Evolutionary conservation across 116 monocot species (phyloP).

Genomic region (Thalassia testudinum): DNA sequence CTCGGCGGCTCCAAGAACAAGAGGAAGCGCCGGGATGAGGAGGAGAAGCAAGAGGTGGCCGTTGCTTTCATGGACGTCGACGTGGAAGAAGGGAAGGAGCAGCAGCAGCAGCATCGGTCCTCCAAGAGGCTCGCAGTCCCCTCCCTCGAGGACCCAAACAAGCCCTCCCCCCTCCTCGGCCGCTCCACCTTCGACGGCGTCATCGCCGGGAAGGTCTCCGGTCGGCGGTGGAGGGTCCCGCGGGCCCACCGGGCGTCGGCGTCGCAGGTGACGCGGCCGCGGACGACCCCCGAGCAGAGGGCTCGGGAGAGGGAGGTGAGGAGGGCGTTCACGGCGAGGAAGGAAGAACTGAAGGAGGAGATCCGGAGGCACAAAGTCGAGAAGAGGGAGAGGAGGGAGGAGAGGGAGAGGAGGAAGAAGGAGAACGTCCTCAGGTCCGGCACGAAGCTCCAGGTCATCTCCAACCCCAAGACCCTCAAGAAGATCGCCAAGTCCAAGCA

Average conservation of each 20-base stretch:
- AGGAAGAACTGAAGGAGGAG: slow-evolving; percentile 19
- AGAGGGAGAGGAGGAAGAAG: slow-evolving; percentile 19
- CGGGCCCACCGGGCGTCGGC: slow-evolving; percentile 55
- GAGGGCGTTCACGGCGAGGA: too few relatives aligned
- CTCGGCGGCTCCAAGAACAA: too few relatives aligned
- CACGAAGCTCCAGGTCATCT: slow-evolving; percentile 69
- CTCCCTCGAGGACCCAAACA: slow-evolving; percentile 8
- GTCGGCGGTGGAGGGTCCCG: slow-evolving; percentile 80
- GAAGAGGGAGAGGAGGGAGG: slow-evolving; percentile 13
- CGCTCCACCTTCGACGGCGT: slow-evolving; percentile 76
- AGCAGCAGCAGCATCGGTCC: neutral
- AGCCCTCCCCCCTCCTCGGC: slow-evolving; percentile 16
- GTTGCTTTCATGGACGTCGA: slow-evolving; percentile 43
- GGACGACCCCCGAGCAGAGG: slow-evolving; percentile 12
- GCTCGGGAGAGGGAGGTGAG: slow-evolving; percentile 14
- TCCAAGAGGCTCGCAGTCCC: slow-evolving; percentile 15
- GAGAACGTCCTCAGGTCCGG: slow-evolving; percentile 37
- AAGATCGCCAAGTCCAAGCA: slow-evolving; percentile 94
- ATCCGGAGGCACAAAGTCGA: slow-evolving; percentile 27
- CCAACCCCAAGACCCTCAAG: slow-evolving; percentile 86
- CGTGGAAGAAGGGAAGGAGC: too few relatives aligned
- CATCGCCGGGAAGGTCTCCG: slow-evolving; percentile 71
- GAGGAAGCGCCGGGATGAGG: slow-evolving; percentile 54
- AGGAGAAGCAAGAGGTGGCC: slow-evolving; percentile 59
- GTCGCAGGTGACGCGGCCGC: too few relatives aligned